A percentile compares a stretch with the other conserved stretches of the same genome.
phyloP scores from a whole-genome alignment of 768 basidiomycete species.

The Gloeopeniophorella convolvens region DNA sequence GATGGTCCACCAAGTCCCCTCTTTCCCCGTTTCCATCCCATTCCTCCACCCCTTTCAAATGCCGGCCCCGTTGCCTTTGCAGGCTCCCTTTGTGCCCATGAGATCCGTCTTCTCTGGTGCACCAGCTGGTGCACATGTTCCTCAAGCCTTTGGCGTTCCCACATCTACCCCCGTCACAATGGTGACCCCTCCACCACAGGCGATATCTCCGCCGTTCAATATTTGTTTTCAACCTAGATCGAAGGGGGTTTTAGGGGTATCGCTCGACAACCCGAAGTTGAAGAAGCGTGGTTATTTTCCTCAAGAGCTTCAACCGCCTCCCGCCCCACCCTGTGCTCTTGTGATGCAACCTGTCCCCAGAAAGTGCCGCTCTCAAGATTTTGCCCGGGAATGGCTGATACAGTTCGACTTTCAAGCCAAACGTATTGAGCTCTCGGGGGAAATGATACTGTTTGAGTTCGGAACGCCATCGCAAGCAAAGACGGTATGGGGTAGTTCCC shows the following conservation, averaged over 20 bases:
- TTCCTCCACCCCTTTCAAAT: neutral
- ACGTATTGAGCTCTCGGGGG: constrained; percentile 26
- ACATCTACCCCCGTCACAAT: neutral
- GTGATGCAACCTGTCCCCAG: constrained; percentile 54
- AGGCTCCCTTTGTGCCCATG: neutral
- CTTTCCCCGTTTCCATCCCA: neutral
- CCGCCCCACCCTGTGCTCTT: constrained; percentile 44
- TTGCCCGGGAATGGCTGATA: constrained; percentile 41
- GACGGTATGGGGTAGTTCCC: constrained; percentile 45
- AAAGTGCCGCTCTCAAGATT: constrained; percentile 33
- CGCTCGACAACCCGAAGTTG: neutral
- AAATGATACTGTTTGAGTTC: constrained; percentile 50
- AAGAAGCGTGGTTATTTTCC: constrained; percentile 11
- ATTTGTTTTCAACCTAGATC: neutral
- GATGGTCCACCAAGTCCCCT: neutral
- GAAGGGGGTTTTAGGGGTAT: constrained; percentile 12
- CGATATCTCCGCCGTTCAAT: neutral
- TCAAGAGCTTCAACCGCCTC: constrained; percentile 20
- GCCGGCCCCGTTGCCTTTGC: neutral
- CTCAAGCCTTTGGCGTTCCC: neutral
- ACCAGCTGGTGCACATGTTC: neutral
- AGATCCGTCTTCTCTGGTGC: too few relatives aligned
- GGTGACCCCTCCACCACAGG: neutral
- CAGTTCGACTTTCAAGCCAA: constrained; percentile 8
- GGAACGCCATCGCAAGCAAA: constrained; percentile 37